Percentiles rank a stretch among this genome's conserved stretches.
phyloP scores from a whole-genome alignment of 495 filamentous ascomycete species.

The Lasiosphaeris hirsuta region DNA sequence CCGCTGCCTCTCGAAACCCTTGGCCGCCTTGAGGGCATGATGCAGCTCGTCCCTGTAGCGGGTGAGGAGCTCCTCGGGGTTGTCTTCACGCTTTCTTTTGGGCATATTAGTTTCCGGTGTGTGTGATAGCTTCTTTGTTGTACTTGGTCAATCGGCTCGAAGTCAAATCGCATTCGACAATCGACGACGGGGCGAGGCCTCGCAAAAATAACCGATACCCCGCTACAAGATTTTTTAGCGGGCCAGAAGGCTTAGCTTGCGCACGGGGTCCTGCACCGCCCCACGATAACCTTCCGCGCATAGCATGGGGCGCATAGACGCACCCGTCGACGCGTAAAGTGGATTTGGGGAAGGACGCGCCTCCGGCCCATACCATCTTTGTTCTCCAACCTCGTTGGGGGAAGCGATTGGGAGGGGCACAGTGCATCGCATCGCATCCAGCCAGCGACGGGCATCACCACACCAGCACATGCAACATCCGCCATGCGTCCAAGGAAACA shows the following conservation, averaged over 20 bases:
- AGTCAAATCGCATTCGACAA: neutral
- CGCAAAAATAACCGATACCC: constrained; percentile 2
- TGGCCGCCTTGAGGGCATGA: constrained; percentile 71
- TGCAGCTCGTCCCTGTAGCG: constrained; percentile 59
- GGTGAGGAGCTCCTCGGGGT: constrained; percentile 52
- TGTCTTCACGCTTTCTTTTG: constrained; percentile 45
- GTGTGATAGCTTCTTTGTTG: constrained; percentile 18
- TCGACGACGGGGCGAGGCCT: neutral
- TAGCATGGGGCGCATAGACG: constrained; percentile 6
- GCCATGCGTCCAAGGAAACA: neutral
- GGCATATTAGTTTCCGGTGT: constrained; percentile 30
- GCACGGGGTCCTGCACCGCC: too few species aligned
- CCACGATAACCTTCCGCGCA: neutral
- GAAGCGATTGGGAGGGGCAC: neutral
- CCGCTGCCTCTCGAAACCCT: constrained; percentile 88
- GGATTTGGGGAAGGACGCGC: constrained; percentile 8
- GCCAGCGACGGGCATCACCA: neutral
- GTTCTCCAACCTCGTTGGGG: constrained; percentile 1
- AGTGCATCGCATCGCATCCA: neutral
- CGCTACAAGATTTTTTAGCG: constrained; percentile 23
- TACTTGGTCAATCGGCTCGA: constrained; percentile 8
- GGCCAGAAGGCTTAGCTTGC: neutral
- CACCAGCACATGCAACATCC: neutral
- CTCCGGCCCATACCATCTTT: constrained; percentile 1
- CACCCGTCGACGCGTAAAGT: constrained; percentile 16